phyloP scores from a whole-genome alignment of 192 early-diverging fungal species.

The Backusella tuberculispora region DNA sequence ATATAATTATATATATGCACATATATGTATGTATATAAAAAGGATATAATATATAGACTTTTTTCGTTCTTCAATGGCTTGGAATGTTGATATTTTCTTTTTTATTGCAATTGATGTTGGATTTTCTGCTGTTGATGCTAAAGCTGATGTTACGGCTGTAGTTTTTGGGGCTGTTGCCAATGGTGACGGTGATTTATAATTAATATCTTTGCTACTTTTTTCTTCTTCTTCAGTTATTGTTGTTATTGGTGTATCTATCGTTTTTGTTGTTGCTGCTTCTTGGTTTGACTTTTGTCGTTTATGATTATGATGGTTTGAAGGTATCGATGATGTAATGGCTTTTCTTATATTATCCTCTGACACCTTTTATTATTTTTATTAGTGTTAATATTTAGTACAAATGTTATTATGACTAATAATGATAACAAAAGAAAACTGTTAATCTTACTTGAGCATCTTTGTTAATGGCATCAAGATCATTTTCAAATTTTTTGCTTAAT shows the following conservation, averaged over 20 bases:
- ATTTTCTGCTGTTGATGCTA: background rate
- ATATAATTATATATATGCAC: no score
- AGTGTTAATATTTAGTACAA: background rate
- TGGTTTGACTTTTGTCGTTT: slow-evolving; percentile 3
- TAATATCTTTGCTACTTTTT: background rate
- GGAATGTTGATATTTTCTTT: slow-evolving; percentile 1
- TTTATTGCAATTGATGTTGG: background rate
- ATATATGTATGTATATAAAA: background rate
- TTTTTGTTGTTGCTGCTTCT: background rate
- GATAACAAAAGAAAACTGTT: background rate
- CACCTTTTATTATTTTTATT: background rate
- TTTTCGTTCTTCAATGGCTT: slow-evolving; percentile 5
- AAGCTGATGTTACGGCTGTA: background rate
- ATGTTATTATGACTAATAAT: background rate
- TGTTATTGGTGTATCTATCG: background rate
- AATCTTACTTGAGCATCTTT: slow-evolving; percentile 7
- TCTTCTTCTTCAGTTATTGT: background rate
- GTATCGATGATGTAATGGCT: slow-evolving; percentile 3
- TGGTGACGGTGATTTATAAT: background rate
- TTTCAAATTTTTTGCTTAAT: slow-evolving; percentile 5
- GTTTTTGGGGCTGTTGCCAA: no score
- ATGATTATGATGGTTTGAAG: background rate
- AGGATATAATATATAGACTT: slow-evolving; percentile 9
- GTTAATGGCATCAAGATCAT: background rate
- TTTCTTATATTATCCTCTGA: slow-evolving; percentile 10